A percentile compares a stretch with the other conserved stretches of the same genome.
Conservation (phyloP, 148 eudicot genomes). For the Silene conica region DNA sequence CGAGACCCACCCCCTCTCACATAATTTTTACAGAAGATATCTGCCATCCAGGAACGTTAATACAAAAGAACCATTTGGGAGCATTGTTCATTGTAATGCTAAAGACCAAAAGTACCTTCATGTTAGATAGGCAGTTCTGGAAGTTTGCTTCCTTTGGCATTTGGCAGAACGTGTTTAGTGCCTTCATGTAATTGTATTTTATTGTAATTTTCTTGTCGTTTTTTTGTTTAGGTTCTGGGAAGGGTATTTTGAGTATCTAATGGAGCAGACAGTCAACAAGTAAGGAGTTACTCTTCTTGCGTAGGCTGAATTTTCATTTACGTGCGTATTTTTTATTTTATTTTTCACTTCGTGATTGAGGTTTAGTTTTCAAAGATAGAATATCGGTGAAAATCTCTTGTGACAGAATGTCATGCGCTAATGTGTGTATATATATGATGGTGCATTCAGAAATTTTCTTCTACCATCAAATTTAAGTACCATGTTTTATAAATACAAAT, state of each 20-base stretch:
- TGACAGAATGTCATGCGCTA: neutral
- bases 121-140: neutral
- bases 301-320: neutral
- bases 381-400: neutral
- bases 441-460: no score
- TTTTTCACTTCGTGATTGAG: neutral
- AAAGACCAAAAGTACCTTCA: neutral
- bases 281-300: conserved; percentile 34
- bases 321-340: neutral
- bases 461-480: no score
- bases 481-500: no score
- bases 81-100: neutral
- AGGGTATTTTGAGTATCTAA: conserved; percentile 83
- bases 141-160: conserved; percentile 1
- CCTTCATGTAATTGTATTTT: conserved; percentile 1
- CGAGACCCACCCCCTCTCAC: neutral
- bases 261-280: conserved; percentile 91
- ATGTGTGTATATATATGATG: no score
- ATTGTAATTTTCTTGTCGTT: neutral
- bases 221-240: conserved; percentile 78
- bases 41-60: neutral
- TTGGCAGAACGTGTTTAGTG: neutral
- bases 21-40: neutral
- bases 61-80: neutral
- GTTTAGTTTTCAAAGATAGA: neutral